Evolutionary conservation across 1,284 basidiomycete genomes (phyloP).

Genomic region (Athelia psychrophila): DNA sequence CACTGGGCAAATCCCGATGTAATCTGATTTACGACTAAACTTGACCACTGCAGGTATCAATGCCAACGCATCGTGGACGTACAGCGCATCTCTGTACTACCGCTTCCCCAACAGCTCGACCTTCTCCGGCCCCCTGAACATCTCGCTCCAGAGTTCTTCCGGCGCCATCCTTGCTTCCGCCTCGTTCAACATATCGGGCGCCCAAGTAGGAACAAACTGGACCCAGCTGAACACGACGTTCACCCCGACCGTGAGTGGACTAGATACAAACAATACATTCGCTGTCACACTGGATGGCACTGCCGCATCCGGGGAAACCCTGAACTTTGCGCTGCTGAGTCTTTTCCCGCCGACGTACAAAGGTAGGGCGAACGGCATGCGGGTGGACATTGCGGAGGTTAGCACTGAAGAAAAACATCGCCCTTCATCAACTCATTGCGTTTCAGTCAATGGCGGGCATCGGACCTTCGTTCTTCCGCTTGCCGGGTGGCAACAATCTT

Average conservation of each 20-base stretch:
- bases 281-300: conserved; percentile 50
- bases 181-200: conserved; percentile 37
- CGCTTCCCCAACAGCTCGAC: conserved; percentile 48
- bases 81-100: conserved; percentile 66
- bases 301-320: conserved; percentile 42
- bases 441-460: conserved; percentile 50
- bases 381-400: conserved; percentile 63
- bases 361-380: conserved; percentile 57
- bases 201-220: conserved; percentile 53
- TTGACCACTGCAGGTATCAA: conserved; percentile 51
- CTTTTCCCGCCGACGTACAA: conserved; percentile 76
- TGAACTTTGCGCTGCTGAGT: conserved; percentile 65
- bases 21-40: conserved; percentile 3
- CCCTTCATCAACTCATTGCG: conserved; percentile 4
- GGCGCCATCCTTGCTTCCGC: conserved; percentile 45
- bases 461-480: conserved; percentile 63
- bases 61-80: conserved; percentile 51
- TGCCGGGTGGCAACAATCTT: conserved; percentile 63
- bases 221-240: conserved; percentile 46
- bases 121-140: conserved; percentile 41
- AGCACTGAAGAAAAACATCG: conserved; percentile 8
- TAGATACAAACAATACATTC: conserved; percentile 46
- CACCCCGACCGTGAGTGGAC: conserved; percentile 36
- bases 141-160: conserved; percentile 42
- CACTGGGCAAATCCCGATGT: conserved; percentile 3